Evolutionary conservation across 1,284 basidiomycete species (phyloP), one percentile per base, ranked within the genome.

Genomic region (Meripilus lineatus): DNA sequence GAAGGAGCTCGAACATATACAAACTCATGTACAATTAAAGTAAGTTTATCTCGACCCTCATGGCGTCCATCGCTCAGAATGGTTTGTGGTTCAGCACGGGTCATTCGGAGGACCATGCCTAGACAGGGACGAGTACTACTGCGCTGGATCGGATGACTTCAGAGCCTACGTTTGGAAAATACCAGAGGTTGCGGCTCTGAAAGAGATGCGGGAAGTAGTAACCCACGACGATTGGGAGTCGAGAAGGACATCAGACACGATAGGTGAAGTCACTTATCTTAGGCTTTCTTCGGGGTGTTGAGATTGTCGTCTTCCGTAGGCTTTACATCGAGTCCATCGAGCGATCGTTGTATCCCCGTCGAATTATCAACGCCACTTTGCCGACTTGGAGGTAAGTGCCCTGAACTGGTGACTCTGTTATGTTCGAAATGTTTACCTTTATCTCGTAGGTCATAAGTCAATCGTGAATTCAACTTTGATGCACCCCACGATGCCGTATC

Each of bases 1-100:
- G 33, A 59, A 4, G 67, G 67, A 32, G 65, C 76, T 50, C 63
- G 74, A 38, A 74, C 74, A 3, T 90, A 89, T 58, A 68, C 70
- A 0, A 89, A 91, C 58, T 72, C 74, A 1, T 85, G 81, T 48
- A 90, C 87, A 1, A 88, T 86, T 66, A 91, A 89, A 70, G 84
- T 80, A 44, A 38, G 50, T 42, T 33, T 43, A 20, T 23, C 40
- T 7, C 23, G 8, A n/a, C 30, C 38, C 21, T 15, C 17, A 21
- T 37, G 18, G 18, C 15, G n/a, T 32, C 20, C 4, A 15, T 32
- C n/a, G 10, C 17, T 3, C 15, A 3, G 21, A 18, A 34, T 52
- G 30, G 23, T 18, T 23, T 24, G 38, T n/a, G 50, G 25, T 17
- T 13, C 48, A 89, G 84, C 81, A 88, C 50, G 87, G 86, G 10